Conservation (phyloP, 257 asterid genomes). For the Solanum bukasovii region DNA sequence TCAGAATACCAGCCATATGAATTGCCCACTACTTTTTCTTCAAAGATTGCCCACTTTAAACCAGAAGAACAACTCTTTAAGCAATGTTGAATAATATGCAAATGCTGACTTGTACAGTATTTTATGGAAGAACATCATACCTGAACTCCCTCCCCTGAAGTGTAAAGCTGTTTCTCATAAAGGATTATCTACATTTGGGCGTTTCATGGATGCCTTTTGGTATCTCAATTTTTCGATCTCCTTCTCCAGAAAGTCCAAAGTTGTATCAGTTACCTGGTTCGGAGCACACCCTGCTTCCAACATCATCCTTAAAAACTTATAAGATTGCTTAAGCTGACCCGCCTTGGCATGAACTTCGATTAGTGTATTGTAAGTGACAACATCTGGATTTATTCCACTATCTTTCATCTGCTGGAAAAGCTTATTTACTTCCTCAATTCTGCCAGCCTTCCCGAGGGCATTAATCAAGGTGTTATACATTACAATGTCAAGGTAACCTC, state of each 20-base stretch:
- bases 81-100: neutral
- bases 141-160: neutral
- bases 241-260: constrained; percentile 62
- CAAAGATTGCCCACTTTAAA: neutral
- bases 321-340: constrained; percentile 68
- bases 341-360: constrained; percentile 81
- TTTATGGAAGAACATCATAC: neutral
- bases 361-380: constrained; percentile 76
- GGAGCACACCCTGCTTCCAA: constrained; percentile 91
- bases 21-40: neutral
- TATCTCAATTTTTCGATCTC: constrained; percentile 58
- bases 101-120: neutral
- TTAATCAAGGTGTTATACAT: constrained; percentile 91
- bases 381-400: constrained; percentile 83
- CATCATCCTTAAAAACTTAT: constrained; percentile 72
- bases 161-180: constrained; percentile 4
- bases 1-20: neutral
- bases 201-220: constrained; percentile 55
- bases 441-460: constrained; percentile 79
- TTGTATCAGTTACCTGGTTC: constrained; percentile 83
- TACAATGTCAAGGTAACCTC: constrained; percentile 86
- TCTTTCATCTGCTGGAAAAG: constrained; percentile 66
- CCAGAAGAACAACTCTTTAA: neutral
- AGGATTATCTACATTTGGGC: constrained; percentile 16
- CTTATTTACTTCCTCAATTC: constrained; percentile 53